Base-by-base conservation (phyloP, 2,329 filamentous ascomycete species). In the Hymenoscyphus fraxineus region DNA sequence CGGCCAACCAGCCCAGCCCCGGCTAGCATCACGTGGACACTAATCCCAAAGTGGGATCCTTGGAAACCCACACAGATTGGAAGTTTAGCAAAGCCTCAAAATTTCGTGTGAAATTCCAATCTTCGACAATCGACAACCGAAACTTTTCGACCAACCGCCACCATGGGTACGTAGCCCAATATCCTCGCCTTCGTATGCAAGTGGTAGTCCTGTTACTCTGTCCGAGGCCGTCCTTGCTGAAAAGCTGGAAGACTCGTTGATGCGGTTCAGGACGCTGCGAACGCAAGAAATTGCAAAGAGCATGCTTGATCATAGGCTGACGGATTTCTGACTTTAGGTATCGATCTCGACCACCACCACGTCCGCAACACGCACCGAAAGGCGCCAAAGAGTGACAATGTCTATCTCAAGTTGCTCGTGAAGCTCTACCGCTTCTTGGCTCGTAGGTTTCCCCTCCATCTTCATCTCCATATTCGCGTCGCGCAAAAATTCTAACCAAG, bases 401-500 rank as follows among this genome's bases (percentile, higher is more conserved):
- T 94, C 78, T 97, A 97, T 83, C 86, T 97, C 76, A 94, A 94
- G 87, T 88, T 97, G 80, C 85, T 98, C 80, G 93, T 97, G 82
- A 97, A 97, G 90, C 90, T 97, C 63, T 97, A 97, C 87, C 91
- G 92, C 85, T 97, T 97, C 88, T 84, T 97, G 80, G 89, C 92
- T 78, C 92, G 93, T 96, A 92, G 82, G 89, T 88, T 47, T 9
- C 31, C 39, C n/a, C 15, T 39, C 40, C n/a, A 35, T 19, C 19
- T 39, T 35, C n/a, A 35, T 19, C 7, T 54, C 47, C n/a, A 27
- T 10, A 9, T 54, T 54, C 10, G 47, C 47, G 47, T 22, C 47
- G 47, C 47, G 47, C 47, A 54, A 54, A 27, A 12, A 35, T 6
- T 27, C 47, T 54, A 12, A 54, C 47, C 47, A 54, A 54, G 13